Evolutionary conservation across 2,329 filamentous ascomycete species (phyloP).

Genomic region (Pseudopyrenochaeta lycopersici): DNA sequence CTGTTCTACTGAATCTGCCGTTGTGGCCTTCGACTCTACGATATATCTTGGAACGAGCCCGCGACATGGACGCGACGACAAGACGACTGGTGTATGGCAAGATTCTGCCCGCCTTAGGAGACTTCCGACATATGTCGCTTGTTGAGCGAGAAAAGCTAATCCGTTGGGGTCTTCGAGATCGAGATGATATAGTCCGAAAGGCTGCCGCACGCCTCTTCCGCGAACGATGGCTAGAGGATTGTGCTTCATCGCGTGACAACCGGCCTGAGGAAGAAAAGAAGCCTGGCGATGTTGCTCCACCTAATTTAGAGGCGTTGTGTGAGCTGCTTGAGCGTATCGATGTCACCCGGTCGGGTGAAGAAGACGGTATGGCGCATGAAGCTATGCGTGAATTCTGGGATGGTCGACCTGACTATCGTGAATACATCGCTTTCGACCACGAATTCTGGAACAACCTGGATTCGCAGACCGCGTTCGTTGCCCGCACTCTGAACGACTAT

Average conservation of each 20-base stretch:
- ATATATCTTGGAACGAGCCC: constrained; percentile 86
- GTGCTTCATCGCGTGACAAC: constrained; percentile 72
- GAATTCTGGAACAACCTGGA: constrained; percentile 82
- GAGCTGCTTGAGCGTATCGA: constrained; percentile 95
- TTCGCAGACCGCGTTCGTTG: constrained; percentile 88
- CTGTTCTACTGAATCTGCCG: constrained; percentile 88
- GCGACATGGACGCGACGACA: constrained; percentile 86
- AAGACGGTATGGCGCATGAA: constrained; percentile 89
- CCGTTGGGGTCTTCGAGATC: constrained; percentile 91
- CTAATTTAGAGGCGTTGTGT: constrained; percentile 80
- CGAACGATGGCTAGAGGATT: constrained; percentile 98
- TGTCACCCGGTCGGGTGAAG: constrained; percentile 86
- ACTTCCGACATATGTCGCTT: constrained; percentile 92
- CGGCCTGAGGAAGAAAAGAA: constrained; percentile 65
- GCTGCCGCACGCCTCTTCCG: constrained; percentile 89
- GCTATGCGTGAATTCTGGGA: constrained; percentile 98
- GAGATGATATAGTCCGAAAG: constrained; percentile 93
- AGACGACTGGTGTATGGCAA: constrained; percentile 86
- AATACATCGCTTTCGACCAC: constrained; percentile 76
- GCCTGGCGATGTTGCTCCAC: constrained; percentile 51
- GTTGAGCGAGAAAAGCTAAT: constrained; percentile 95
- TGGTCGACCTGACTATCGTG: constrained; percentile 82
- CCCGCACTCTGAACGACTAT: constrained; percentile 92
- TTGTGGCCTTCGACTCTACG: constrained; percentile 83
- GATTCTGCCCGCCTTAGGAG: constrained; percentile 85